A percentile compares a stretch with the other conserved stretches of the same genome.
Conservation (phyloP, 2,329 filamentous ascomycete genomes). For the Epichloe sp. region DNA sequence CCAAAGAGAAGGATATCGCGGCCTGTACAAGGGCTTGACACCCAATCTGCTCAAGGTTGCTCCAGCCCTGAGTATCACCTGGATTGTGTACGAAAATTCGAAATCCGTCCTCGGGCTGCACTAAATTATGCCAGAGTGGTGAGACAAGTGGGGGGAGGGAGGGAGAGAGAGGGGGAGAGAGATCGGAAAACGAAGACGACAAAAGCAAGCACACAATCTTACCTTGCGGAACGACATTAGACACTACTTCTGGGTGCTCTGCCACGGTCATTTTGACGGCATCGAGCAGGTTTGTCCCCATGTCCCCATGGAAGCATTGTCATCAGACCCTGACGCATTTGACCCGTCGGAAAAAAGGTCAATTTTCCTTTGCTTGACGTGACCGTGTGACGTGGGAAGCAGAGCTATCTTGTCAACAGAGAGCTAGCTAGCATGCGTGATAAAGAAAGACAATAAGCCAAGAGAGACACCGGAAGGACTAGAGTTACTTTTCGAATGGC, state of each 20-base stretch:
- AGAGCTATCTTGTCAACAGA: not conserved
- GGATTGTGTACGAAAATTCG: conserved; percentile 84
- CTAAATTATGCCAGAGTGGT: conserved; percentile 7
- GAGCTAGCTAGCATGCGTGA: not conserved
- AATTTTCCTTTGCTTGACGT: not conserved
- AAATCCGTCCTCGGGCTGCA: conserved; percentile 55
- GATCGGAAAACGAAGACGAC: not conserved
- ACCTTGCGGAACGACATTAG: too few species aligned
- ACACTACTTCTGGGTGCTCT: too few species aligned
- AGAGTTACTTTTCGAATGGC: not conserved
- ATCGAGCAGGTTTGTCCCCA: too few species aligned
- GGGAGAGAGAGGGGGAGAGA: not conserved
- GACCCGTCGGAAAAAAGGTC: not conserved
- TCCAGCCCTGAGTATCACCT: conserved; percentile 88
- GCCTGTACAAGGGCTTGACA: conserved; percentile 87
- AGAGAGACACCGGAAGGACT: not conserved
- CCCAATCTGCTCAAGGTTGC: conserved; percentile 95
- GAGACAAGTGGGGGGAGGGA: not conserved
- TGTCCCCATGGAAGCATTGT: not conserved
- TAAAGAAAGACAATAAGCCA: not conserved
- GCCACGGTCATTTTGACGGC: too few species aligned
- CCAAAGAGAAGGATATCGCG: conserved; percentile 66
- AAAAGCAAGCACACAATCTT: too few species aligned
- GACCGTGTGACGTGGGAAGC: not conserved
- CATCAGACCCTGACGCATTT: too few species aligned